Percentiles rank a stretch among this genome's conserved stretches.
These are phyloP conservation scores for Myxozyma neotropica DNA, from an alignment of 805 yeast genomes.

Conservation along the genomic window DNA sequence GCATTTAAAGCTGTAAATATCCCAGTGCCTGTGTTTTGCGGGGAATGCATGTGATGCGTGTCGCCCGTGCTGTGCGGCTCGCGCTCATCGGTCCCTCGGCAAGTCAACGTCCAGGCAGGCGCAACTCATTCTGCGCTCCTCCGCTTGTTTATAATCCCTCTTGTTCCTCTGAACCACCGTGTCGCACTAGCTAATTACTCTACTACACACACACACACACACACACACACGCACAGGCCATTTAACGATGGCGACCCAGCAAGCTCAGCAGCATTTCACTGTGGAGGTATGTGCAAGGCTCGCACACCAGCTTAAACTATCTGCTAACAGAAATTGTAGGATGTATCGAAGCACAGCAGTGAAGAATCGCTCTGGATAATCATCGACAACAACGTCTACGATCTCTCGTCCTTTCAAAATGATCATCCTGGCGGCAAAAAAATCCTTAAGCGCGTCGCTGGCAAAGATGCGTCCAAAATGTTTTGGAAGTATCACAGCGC, in stretches of 20 bases:
- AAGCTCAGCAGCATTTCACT: slow-evolving; percentile 17
- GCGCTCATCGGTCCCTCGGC: slow-evolving; percentile 9
- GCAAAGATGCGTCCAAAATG: slow-evolving; percentile 66
- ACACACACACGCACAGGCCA: no score
- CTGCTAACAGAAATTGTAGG: slow-evolving; percentile 37
- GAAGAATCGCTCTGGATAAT: slow-evolving; percentile 83
- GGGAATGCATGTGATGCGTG: slow-evolving; percentile 11
- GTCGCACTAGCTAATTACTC: background rate
- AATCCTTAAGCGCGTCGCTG: slow-evolving; percentile 79
- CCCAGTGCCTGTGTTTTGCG: background rate
- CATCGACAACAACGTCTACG: slow-evolving; percentile 72
- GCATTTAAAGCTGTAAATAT: background rate
- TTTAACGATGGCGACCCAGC: slow-evolving; percentile 15
- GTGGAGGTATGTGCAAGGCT: slow-evolving; percentile 11
- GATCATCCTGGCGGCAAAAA: slow-evolving; percentile 82
- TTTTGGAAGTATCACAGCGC: slow-evolving; percentile 55
- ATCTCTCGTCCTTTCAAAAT: slow-evolving; percentile 67
- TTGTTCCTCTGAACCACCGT: background rate
- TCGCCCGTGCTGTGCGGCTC: slow-evolving; percentile 7
- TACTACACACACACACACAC: background rate
- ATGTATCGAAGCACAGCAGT: slow-evolving; percentile 72
- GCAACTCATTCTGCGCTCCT: background rate
- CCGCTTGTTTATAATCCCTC: background rate
- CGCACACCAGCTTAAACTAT: no score
- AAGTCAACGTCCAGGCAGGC: background rate